Evolutionary conservation across 495 filamentous ascomycete species (phyloP), one percentile per base, ranked within the genome.

Genomic region (Podospora sp.): DNA sequence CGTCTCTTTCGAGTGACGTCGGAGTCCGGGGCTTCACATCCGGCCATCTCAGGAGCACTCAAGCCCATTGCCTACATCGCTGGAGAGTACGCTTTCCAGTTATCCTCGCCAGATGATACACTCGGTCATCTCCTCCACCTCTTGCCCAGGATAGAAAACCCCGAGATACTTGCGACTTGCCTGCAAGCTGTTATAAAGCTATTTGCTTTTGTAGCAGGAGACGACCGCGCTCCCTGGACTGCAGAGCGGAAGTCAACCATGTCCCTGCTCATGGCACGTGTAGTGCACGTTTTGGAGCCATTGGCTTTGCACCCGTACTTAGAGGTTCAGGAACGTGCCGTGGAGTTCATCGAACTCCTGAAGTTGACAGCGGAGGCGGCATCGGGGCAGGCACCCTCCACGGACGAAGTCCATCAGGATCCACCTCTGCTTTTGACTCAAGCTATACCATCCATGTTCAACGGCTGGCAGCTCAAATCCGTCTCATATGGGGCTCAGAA

Each of bases 241-340:
- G 69, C 83, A 2, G 81, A 86, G 65, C 84, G 88, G 46, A 91
- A 90, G 74, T 87, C 89, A 12, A 87, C 88, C 67, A 85, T 89
- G 7, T 86, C 88, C 18, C 82, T 99, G 22, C 82, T 96, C 1
- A 85, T 96, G 76, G 88, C 89, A 24, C 86, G 92, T 26, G 84
- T 96, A n/a, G 83, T 95, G 24, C 83, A 92, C 69, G 90, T 93
- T 53, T 80, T 97, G 2, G 94, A 97, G 60, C 83, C 87, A 0
- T 78, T 97, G 26, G 83, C 88, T 0, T 84, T 86, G 5, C 93
- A 97, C 73, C 92, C 96, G 0, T 90, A 88, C 69, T 81, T 99
- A 11, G 95, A 98, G 72, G 92, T 98, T n/a, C 95, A 99, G 76
- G 95, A 98, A 77, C 87, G 96, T 58, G 89, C 93, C 8, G 94